Conservation (phyloP, 352 stramenopile genomes). For the Pythium dissimile region DNA sequence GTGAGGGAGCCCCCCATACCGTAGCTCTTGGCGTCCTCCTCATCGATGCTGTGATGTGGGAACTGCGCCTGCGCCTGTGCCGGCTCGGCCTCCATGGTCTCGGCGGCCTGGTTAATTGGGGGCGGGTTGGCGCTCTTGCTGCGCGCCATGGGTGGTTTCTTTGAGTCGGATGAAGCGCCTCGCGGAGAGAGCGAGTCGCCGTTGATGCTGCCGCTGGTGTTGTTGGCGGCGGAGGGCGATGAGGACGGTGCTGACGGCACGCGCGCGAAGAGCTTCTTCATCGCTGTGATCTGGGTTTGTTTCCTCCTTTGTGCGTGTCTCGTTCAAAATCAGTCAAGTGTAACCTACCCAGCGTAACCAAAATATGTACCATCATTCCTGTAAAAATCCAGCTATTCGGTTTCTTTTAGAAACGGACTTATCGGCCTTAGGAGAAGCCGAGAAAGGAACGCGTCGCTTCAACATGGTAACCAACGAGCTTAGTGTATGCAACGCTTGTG, state of each 20-base stretch:
- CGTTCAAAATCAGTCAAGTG: not conserved
- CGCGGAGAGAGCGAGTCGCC: constrained; percentile 8
- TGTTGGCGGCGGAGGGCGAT: not conserved
- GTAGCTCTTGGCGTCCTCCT: constrained; percentile 15
- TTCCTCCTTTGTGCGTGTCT: not conserved
- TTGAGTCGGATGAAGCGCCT: not conserved
- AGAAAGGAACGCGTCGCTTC: not conserved
- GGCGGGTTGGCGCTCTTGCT: constrained; percentile 15
- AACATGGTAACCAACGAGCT: not conserved
- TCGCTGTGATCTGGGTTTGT: not conserved
- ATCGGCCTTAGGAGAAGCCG: not conserved
- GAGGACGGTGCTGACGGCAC: constrained; percentile 12
- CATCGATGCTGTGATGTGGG: constrained; percentile 11
- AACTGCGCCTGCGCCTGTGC: not conserved
- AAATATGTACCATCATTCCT: not conserved
- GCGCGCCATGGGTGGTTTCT: constrained; percentile 5
- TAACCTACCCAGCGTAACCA: not conserved
- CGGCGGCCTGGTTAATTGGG: not conserved
- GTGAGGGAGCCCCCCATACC: constrained; percentile 37
- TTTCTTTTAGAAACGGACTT: not conserved
- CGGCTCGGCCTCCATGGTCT: constrained; percentile 9
- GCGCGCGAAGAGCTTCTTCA: constrained; percentile 34
- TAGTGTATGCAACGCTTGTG: not conserved
- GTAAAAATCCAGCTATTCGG: not conserved
- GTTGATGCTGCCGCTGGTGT: constrained; percentile 9